Conservation (phyloP, 331 rosid genomes). For the Stylosanthes scabra region DNA sequence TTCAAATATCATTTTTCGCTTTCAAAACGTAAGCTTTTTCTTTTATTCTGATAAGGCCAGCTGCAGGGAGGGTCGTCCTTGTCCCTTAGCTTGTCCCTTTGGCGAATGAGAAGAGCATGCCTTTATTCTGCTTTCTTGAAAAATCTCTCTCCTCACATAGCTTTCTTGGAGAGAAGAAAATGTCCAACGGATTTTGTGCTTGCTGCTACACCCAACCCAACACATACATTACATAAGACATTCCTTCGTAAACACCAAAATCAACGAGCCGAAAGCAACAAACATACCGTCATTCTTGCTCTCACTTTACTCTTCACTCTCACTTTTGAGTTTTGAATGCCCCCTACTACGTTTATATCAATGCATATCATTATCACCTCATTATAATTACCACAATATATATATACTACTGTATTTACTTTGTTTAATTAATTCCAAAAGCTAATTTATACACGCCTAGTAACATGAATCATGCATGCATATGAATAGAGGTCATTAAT, state of each 20-base stretch:
- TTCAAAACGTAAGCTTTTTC: slow-evolving; percentile 33
- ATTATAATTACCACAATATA: too few species aligned
- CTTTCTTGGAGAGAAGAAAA: slow-evolving; percentile 51
- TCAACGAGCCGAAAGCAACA: slow-evolving; percentile 48
- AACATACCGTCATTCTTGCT: slow-evolving; percentile 33
- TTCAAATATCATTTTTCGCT: not conserved
- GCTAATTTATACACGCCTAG: not conserved
- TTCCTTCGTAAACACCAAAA: slow-evolving; percentile 26
- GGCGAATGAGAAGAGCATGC: too few species aligned
- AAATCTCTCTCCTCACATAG: slow-evolving; percentile 26
- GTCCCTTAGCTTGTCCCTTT: too few species aligned
- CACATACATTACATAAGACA: too few species aligned
- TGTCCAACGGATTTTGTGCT: slow-evolving; percentile 30
- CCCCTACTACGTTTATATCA: slow-evolving; percentile 53
- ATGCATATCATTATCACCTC: too few species aligned
- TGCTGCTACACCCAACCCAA: slow-evolving; percentile 29
- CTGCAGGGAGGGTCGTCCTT: too few species aligned
- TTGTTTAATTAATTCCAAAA: too few species aligned
- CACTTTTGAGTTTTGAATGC: slow-evolving; percentile 50
- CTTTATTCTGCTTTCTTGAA: too few species aligned
- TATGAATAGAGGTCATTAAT: not conserved
- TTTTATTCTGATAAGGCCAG: not conserved
- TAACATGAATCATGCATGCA: not conserved
- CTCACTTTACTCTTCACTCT: slow-evolving; percentile 44
- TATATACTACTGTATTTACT: too few species aligned